These are phyloP conservation scores for Fusarium robinianum DNA, from an alignment of 2,329 filamentous ascomycete species.

Conservation along the genomic window DNA sequence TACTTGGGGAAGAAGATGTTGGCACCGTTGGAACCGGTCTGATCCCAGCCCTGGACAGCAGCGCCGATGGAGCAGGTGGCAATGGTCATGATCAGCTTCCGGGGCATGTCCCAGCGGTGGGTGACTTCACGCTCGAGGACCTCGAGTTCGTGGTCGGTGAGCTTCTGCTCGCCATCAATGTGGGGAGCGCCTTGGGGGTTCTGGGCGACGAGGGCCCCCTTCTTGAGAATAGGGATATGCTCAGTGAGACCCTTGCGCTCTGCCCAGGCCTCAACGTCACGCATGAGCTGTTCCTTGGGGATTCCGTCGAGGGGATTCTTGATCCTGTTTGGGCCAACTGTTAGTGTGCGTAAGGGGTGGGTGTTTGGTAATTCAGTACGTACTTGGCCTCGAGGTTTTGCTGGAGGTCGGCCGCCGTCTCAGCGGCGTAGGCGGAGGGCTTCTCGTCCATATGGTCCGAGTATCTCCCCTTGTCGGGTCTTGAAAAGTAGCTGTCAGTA, in stretches of 20 bases:
- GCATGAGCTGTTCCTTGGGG: constrained; percentile 56
- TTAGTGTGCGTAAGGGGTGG: neutral
- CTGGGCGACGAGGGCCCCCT: constrained; percentile 58
- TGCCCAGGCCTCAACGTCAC: constrained; percentile 64
- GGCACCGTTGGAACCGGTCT: constrained; percentile 65
- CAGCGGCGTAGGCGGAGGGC: constrained; percentile 26
- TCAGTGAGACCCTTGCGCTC: constrained; percentile 62
- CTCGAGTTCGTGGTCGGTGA: constrained; percentile 34
- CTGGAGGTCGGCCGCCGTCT: constrained; percentile 43
- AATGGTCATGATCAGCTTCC: constrained; percentile 67
- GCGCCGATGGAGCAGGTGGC: constrained; percentile 69
- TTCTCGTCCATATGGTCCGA: constrained; percentile 37
- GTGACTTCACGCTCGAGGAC: constrained; percentile 62
- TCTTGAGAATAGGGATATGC: constrained; percentile 60
- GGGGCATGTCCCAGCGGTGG: constrained; percentile 69
- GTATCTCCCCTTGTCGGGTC: constrained; percentile 20
- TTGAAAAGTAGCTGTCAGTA: constrained; percentile 3
- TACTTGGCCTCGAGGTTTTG: constrained; percentile 51
- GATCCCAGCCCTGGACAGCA: constrained; percentile 69
- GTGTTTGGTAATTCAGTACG: constrained; percentile 24
- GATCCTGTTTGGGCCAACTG: constrained; percentile 41
- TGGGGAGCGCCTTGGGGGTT: constrained; percentile 61
- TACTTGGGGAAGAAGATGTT: constrained; percentile 62
- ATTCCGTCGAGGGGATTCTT: constrained; percentile 55
- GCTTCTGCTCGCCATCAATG: constrained; percentile 56